phyloP scores from a whole-genome alignment of 768 basidiomycete genomes.

The Kondoa malvinella region DNA sequence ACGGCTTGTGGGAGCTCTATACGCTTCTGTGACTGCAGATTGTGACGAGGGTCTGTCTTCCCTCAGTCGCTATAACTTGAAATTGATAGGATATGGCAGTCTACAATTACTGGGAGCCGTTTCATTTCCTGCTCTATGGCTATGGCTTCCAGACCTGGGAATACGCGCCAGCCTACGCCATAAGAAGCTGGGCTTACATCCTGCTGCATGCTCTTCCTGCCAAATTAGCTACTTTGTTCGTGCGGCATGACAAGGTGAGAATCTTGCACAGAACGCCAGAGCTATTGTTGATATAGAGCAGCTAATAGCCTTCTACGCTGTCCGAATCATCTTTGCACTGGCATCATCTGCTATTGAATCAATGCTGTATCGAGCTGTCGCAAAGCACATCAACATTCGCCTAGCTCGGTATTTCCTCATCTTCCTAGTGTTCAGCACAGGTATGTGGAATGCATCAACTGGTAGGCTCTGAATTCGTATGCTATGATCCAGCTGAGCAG shows the following conservation, averaged over 20 bases:
- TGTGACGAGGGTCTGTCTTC: constrained; percentile 61
- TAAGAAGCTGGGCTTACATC: constrained; percentile 89
- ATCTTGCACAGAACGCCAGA: background rate
- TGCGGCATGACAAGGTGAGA: constrained; percentile 52
- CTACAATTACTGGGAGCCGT: constrained; percentile 97
- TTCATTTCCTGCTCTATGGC: constrained; percentile 74
- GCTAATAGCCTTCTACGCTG: constrained; percentile 75
- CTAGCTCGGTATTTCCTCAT: constrained; percentile 89
- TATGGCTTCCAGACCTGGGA: constrained; percentile 98
- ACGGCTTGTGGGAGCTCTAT: constrained; percentile 75
- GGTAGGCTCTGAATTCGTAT: constrained; percentile 38
- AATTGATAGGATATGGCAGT: constrained; percentile 38
- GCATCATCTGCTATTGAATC: constrained; percentile 61
- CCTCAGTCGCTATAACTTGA: background rate
- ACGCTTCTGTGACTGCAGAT: constrained; percentile 67
- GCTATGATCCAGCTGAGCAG: background rate
- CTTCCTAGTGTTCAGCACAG: constrained; percentile 64
- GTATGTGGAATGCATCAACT: constrained; percentile 84
- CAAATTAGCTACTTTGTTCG: constrained; percentile 40
- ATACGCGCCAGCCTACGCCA: constrained; percentile 70
- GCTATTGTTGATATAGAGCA: constrained; percentile 29
- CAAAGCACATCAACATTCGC: constrained; percentile 64
- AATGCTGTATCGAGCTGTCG: constrained; percentile 61
- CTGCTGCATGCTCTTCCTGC: constrained; percentile 57
- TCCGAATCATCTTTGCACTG: constrained; percentile 61